Percentiles rank a stretch among this genome's conserved stretches.
Conservation (phyloP, 2,329 filamentous ascomycete genomes). For the Colletotrichum caudatum region DNA sequence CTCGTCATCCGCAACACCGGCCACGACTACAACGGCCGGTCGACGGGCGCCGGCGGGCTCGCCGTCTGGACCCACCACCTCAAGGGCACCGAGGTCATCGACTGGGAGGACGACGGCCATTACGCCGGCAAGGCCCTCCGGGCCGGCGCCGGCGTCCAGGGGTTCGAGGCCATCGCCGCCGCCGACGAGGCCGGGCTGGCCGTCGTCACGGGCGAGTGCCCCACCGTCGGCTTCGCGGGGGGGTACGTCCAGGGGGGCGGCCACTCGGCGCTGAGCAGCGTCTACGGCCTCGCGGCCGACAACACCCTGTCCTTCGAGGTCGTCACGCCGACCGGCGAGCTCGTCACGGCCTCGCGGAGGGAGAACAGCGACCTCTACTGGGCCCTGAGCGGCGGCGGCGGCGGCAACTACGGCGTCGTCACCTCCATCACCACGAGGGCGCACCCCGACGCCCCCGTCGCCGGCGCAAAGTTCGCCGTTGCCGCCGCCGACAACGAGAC, state of each 20-base stretch:
- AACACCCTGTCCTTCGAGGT: conserved; percentile 70
- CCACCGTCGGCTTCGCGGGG: conserved; percentile 65
- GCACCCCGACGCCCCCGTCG: conserved; percentile 57
- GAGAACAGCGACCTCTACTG: conserved; percentile 72
- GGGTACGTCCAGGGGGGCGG: conserved; percentile 66
- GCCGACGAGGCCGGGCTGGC: conserved; percentile 55
- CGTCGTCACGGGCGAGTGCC: conserved; percentile 61
- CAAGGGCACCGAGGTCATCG: conserved; percentile 56
- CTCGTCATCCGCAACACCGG: conserved; percentile 53
- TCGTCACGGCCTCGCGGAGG: conserved; percentile 63
- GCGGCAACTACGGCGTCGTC: conserved; percentile 63
- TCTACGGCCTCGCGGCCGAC: conserved; percentile 71
- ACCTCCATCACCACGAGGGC: conserved; percentile 65
- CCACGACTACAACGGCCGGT: conserved; percentile 57
- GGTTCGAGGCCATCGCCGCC: conserved; percentile 56
- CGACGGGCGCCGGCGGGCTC: conserved; percentile 63
- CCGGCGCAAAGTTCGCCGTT: conserved; percentile 33
- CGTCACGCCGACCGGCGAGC: conserved; percentile 63
- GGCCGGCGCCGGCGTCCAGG: conserved; percentile 66
- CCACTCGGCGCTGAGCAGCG: conserved; percentile 59
- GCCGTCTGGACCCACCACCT: conserved; percentile 62
- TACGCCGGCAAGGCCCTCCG: conserved; percentile 66
- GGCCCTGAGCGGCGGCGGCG: conserved; percentile 68
- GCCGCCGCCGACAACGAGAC: conserved; percentile 59
- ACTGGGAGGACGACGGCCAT: conserved; percentile 52